Percentiles rank a stretch among this genome's conserved stretches.
These are phyloP conservation scores for Sphagnum tenellum DNA, from an alignment of 225 moss, liverwort and hornwort genomes.

Conservation along the genomic window DNA sequence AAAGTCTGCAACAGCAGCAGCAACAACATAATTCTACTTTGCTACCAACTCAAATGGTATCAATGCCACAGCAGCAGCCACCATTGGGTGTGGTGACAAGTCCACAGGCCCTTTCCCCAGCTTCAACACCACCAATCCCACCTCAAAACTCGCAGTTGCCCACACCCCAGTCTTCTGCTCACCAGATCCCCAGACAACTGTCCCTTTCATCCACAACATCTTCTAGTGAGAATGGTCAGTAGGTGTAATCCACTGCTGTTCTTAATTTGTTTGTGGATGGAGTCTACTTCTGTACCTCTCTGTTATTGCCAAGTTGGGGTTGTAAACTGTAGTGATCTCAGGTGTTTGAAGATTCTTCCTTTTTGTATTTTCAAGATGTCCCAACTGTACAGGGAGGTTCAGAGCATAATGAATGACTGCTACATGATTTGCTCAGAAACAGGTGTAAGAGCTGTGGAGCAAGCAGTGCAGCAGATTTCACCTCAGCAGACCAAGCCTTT, in stretches of 20 bases:
- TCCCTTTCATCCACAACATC: constrained; percentile 49
- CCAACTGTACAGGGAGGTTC: too few species aligned
- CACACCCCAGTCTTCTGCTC: constrained; percentile 45
- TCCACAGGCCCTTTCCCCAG: constrained; percentile 53
- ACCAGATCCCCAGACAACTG: constrained; percentile 42
- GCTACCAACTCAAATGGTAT: constrained; percentile 32
- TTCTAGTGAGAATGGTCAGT: constrained; percentile 62
- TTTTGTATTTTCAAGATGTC: too few species aligned
- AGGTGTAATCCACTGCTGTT: too few species aligned
- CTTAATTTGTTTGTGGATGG: too few species aligned
- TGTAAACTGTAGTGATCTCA: too few species aligned
- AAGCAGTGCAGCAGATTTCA: constrained; percentile 33
- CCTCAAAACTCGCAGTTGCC: constrained; percentile 50
- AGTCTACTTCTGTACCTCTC: background rate
- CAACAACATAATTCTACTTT: constrained; percentile 44
- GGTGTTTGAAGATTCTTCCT: too few species aligned
- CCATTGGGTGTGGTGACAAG: constrained; percentile 50
- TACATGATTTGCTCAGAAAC: constrained; percentile 12
- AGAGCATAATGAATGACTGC: too few species aligned
- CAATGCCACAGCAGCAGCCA: constrained; percentile 35
- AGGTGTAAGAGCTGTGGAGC: constrained; percentile 39
- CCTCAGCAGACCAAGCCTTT: constrained; percentile 34
- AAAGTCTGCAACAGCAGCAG: constrained; percentile 33
- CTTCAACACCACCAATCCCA: constrained; percentile 47
- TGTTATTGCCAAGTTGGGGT: background rate